Evolutionary conservation across 106 monocot genomes (phyloP), one percentile per base, ranked within the genome.

Genomic region (Acorus gramineus): DNA sequence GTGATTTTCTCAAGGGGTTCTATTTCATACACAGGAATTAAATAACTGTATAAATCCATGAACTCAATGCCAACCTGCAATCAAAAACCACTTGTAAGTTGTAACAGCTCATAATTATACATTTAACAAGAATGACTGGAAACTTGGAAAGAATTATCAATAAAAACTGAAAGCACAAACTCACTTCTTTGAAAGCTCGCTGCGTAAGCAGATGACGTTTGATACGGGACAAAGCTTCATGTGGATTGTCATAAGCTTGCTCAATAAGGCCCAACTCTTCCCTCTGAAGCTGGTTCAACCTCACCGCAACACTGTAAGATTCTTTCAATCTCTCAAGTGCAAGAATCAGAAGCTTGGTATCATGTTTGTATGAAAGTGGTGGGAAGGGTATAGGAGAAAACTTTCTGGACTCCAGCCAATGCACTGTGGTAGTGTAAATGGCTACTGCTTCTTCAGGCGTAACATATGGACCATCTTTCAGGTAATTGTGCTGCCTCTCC

Each of bases 1-100:
- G 98, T 99, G 69, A 99, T 99, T 69, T 99, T 99, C 79, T 99
- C 98, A 62, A 99, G 86, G 54, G 98, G 98, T 68, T 99, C 98
- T 61, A 99, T 99, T 80, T 99, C 98, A 82, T 99, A 99, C 6
- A 99, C 98, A 52, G 98, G 98, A 67, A 92, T 99, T 11, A 99
- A 69, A 69, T 99, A 99, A 69, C 98, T 92, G 59, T 99, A 99
- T 64, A 99, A 66, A 72, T 99, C 92, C 98, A 99, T 99, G 72
- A 99, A 99, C 66, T 99, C 98, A 64, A 99, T 99, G 55, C 98
- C 98, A 75, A 99, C 94, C 94, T 95, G 81, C 12, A 69, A 69
- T 60, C 3, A 61, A 56, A 64, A 7, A 11, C 28, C 28, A 28
- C 48, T 13, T 12, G 58, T 47, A 12, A 42, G 11, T 61, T 3